Evolutionary conservation across 2,329 filamentous ascomycete genomes (phyloP).

Genomic region (Coniella vitis): DNA sequence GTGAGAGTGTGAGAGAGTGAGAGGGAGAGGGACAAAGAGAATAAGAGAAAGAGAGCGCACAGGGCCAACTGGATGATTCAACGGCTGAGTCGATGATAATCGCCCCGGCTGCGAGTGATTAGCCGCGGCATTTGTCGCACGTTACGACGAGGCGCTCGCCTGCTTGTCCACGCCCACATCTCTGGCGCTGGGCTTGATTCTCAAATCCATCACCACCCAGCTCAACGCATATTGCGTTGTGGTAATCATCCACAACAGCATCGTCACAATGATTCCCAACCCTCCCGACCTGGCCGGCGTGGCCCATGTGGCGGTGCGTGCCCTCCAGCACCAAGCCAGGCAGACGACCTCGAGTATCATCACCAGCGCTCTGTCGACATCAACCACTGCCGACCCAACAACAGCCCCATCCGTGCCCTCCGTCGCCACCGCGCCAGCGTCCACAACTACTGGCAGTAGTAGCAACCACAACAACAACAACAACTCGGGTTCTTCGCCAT

Average conservation of each 20-base stretch:
- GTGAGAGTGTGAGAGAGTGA: too few relatives aligned
- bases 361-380: constrained; percentile 7
- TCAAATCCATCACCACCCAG: too few relatives aligned
- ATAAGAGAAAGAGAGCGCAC: too few relatives aligned
- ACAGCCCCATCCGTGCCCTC: neutral
- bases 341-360: constrained; percentile 3
- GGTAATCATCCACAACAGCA: too few relatives aligned
- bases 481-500: constrained; percentile 48
- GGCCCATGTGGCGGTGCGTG: constrained; percentile 13
- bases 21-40: too few relatives aligned
- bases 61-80: neutral
- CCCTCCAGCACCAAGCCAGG: constrained; percentile 12
- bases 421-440: neutral
- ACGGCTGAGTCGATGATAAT: neutral
- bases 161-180: neutral
- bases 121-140: constrained; percentile 9
- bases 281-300: constrained; percentile 12
- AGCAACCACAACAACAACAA: constrained; percentile 14
- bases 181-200: neutral
- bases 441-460: constrained; percentile 11
- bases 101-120: constrained; percentile 5
- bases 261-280: constrained; percentile 9
- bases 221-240: too few relatives aligned
- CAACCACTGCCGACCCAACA: constrained; percentile 5
- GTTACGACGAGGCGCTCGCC: neutral